These are phyloP conservation scores for Cytospora schulzeri DNA, from an alignment of 2,329 filamentous ascomycete species.

Conservation along the genomic window DNA sequence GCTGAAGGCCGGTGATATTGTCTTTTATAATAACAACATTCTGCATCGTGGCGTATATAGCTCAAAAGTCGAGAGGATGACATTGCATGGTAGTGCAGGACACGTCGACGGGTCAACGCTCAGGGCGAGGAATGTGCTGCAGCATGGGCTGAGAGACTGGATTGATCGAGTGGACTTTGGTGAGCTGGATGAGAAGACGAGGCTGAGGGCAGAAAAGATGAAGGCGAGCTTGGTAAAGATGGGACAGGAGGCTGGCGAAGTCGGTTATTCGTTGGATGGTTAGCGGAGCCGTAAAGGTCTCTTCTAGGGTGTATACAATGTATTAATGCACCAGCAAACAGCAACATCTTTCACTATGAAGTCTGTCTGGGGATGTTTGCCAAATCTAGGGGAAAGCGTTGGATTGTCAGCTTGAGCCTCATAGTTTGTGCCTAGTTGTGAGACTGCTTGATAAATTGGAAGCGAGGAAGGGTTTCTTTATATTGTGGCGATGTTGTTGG, in stretches of 20 bases:
- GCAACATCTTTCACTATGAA: too few relatives aligned
- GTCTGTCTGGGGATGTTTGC: too few relatives aligned
- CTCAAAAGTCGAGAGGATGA: constrained; percentile 61
- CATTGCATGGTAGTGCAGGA: constrained; percentile 70
- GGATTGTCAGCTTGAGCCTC: too few relatives aligned
- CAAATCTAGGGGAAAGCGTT: too few relatives aligned
- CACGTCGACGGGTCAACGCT: constrained; percentile 54
- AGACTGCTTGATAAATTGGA: too few relatives aligned
- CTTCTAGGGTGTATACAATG: background rate
- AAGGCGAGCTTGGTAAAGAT: constrained; percentile 60
- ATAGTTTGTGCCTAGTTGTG: too few relatives aligned
- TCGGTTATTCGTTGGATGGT: constrained; percentile 62
- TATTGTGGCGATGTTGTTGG: too few relatives aligned
- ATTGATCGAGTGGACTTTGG: constrained; percentile 59
- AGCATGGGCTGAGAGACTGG: constrained; percentile 70
- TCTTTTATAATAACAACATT: constrained; percentile 88
- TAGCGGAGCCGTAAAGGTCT: constrained; percentile 21
- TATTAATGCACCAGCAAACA: background rate
- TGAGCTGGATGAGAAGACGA: constrained; percentile 44
- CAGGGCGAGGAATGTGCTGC: constrained; percentile 68
- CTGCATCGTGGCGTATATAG: constrained; percentile 69
- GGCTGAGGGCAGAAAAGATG: constrained; percentile 60
- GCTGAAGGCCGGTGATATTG: constrained; percentile 72
- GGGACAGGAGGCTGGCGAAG: constrained; percentile 59
- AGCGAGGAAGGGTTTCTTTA: too few relatives aligned